Evolutionary conservation across 2,329 filamentous ascomycete species (phyloP), one percentile per base, ranked within the genome.

Genomic region (Phoma sp.): DNA sequence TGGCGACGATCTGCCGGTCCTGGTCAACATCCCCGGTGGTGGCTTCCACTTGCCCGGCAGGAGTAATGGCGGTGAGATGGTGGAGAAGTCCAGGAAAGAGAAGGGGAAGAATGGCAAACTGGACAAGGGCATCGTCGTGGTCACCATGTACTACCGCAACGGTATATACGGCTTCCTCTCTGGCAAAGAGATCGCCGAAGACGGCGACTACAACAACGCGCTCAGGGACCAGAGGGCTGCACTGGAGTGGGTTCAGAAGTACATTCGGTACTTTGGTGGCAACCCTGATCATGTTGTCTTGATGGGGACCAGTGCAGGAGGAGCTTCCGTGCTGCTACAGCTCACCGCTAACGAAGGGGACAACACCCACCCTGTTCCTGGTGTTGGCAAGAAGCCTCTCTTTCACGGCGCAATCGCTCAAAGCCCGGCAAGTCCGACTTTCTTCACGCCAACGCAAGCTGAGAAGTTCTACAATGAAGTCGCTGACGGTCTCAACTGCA

Each of bases 1-100:
- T 25, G 70, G 70, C 10, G 70, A 73, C 24, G 69, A 73, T 33
- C 45, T 73, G 12, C 64, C 75, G 27, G 76, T 79, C 0, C 62
- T 77, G 19, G 74, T 81, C 1, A 80, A 79, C 57, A 80, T 80
- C 64, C 79, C 79, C 21, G 78, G 78, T 6, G 78, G 76, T 37
- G 77, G 77, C 0, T 78, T 78, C 65, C 76, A 78, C 46, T 51
- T 72, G 3, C 70, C 70, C 15, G 70, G 70, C 7, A 62, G 70
- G 29, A 64, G 67, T 39, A 73, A 70, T 43, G 69, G 69, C 27
- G 65, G 62, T 5, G 69, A 69, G 39, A 67, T 72, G 62, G 68
- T 70, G 25, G 66, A 66, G 48, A 73, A 73, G 60, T 64, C 64
- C 31, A 58, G 69, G 17, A 57, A 59, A 22, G 67, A 68, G 40